Evolutionary conservation across 805 yeast species (phyloP), one percentile per base, ranked within the genome.

Genomic region (Candida andamanensis): DNA sequence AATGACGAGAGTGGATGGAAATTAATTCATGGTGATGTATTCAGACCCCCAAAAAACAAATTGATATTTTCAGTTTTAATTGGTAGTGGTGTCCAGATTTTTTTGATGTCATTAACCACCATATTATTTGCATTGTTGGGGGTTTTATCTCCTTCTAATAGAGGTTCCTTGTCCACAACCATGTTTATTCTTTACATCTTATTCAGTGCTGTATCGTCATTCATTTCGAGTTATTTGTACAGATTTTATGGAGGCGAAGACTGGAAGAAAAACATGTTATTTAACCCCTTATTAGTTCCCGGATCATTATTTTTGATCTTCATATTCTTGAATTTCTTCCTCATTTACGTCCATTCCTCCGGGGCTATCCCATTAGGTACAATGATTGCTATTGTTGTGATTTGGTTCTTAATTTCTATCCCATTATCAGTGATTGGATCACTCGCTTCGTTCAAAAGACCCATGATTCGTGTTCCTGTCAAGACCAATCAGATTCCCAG

Each of bases 1-100:
- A 79, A 85, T 41, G 95, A 87, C 50, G 97, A 92, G 56, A 74
- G 87, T 52, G 98, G 98, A 24, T 92, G 98, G 98, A 92, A 92
- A 56, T 71, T 92, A 42, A 80, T 87, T 24, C 94, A 89, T 49
- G 97, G 97, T 40, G 97, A 90, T 56, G 87, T 90, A 18, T 90
- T 90, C 66, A 76, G 97, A 57, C 63, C 89, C 6, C 97, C 97
- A 26, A 54, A 67, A 30, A 64, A 73, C 44, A 69, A 82, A 34
- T 70, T 87, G 73, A 37, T 84, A 5, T 69, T 87, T 38, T 82
- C 96, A 2, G 77, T 87, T 6, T 58, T 89, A 15, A 74, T 87
- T 29, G 98, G 98, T 28, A 78, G 92, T 32, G 98, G 98, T 39
- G 58, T 72, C 18, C 98, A 92, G 60, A 57, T 90, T 19, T 73